Base-by-base conservation (phyloP, 306 rosid genomes). In the Mimosa pudica region DNA sequence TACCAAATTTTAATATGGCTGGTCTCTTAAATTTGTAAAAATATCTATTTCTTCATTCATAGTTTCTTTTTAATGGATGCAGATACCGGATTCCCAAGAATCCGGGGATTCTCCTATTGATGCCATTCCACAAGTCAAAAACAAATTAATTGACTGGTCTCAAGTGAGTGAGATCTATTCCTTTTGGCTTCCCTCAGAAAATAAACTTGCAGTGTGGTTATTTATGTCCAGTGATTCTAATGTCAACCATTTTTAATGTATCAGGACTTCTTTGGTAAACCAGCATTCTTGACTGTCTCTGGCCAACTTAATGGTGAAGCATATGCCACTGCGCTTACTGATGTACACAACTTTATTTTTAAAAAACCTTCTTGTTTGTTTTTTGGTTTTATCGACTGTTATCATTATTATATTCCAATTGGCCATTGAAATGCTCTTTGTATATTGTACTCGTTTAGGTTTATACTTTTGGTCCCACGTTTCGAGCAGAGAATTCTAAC, bases 251-350 rank as follows among this genome's bases (percentile, higher is more conserved):
- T 80, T 38, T 78, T 38, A 79, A 75, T 87, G 65, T 63, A 52
- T 76, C 89, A 92, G 97, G 98, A 95, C 71, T 91, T 95, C 80
- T 95, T 95, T 55, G 97, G 98, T 47, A 92, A 92, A 76, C 98
- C 98, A 33, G 98, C 98, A 74, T 95, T 92, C 86, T 88, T 95
- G 89, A 95, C 98, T 9, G 98, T 92, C 72, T 91, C 98, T 17
- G 98, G 98, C 75, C 98, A 95, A 77, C 98, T 95, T 74, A 95
- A 95, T 82, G 98, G 96, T 71, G 98, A 95, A 88, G 88, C 98
- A 78, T 92, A 92, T 64, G 98, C 98, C 47, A 92, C 98, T 83
- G 94, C 98, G 73, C 98, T 95, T 75, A 92, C 97, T 82, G 98
- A 95, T 84, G 98, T 92, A 90, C 60, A 68, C 69, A 41, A 24